A percentile compares a stretch with the other conserved stretches of the same genome.
Evolutionary conservation across 164 flowering plant genomes (phyloP).

Genomic region (Nelumbo lutea): DNA sequence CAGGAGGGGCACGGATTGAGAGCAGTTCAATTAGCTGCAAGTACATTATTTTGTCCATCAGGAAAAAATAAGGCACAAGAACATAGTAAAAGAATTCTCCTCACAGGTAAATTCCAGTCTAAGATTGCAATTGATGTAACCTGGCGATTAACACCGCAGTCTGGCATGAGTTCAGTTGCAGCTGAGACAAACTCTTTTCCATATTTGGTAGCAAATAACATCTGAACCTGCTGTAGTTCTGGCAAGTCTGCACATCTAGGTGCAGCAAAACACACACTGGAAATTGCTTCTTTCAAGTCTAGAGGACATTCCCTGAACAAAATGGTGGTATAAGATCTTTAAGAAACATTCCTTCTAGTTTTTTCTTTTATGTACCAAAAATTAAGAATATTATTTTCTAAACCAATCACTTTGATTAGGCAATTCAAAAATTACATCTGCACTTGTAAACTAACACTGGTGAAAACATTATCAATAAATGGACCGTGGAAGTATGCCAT

Average conservation of each 20-base stretch:
- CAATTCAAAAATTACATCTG: no score
- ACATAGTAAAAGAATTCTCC: not conserved
- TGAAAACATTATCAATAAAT: no score
- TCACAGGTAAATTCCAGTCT: not conserved
- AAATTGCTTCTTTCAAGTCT: conserved; percentile 94
- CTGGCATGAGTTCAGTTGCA: conserved; percentile 89
- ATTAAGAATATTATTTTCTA: no score
- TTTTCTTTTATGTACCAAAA: not conserved
- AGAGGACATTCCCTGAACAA: conserved; percentile 85
- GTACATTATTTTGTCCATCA: not conserved
- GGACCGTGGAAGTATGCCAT: no score
- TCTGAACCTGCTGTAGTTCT: conserved; percentile 88
- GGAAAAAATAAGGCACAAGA: not conserved
- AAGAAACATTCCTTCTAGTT: not conserved
- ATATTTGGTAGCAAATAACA: conserved; percentile 71
- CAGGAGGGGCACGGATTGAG: conserved; percentile 88
- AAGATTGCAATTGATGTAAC: conserved; percentile 27
- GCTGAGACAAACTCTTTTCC: conserved; percentile 89
- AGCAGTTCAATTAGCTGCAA: conserved; percentile 78
- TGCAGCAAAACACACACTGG: conserved; percentile 93
- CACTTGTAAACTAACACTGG: no score
- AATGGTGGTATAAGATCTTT: conserved; percentile 1
- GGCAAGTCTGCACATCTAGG: conserved; percentile 96
- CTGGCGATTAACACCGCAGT: conserved; percentile 97
- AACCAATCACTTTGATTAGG: no score